phyloP scores from a whole-genome alignment of 345 rosid species.

The Viola odorata region DNA sequence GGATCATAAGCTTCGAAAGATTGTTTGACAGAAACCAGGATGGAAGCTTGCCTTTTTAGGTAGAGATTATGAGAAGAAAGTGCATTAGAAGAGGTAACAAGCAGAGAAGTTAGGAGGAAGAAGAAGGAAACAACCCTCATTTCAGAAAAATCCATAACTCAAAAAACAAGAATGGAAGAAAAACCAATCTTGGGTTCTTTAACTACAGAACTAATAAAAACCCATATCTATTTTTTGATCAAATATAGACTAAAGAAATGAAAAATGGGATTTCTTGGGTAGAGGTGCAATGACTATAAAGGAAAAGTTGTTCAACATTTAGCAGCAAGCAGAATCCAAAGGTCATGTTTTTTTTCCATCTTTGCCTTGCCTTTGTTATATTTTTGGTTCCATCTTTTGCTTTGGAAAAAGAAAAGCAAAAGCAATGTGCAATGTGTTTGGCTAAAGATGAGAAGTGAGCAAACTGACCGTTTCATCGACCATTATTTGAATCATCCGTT shows the following conservation, averaged over 20 bases:
- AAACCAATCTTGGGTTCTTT: not conserved
- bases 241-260: too few relatives aligned
- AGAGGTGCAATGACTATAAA: slow-evolving; percentile 9
- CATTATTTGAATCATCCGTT: slow-evolving; percentile 24
- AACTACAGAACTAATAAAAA: slow-evolving; percentile 3
- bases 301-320: slow-evolving; percentile 20
- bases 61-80: slow-evolving; percentile 30
- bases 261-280: too few relatives aligned
- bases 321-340: slow-evolving; percentile 44
- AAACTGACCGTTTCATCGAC: slow-evolving; percentile 24
- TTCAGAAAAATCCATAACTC: not conserved
- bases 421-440: slow-evolving; percentile 19
- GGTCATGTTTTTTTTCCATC: slow-evolving; percentile 15
- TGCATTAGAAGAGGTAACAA: slow-evolving; percentile 20
- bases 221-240: too few relatives aligned
- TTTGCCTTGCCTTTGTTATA: slow-evolving; percentile 8
- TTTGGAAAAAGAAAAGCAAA: slow-evolving; percentile 43
- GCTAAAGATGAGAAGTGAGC: slow-evolving; percentile 26
- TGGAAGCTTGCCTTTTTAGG: slow-evolving; percentile 47
- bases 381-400: slow-evolving; percentile 36
- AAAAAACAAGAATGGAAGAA: too few relatives aligned
- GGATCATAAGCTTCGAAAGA: slow-evolving; percentile 40
- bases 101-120: slow-evolving; percentile 22
- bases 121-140: not conserved
- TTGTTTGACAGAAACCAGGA: slow-evolving; percentile 47